Conservation (phyloP, 129 eudicot species). For the Helianthus tuberosus region DNA sequence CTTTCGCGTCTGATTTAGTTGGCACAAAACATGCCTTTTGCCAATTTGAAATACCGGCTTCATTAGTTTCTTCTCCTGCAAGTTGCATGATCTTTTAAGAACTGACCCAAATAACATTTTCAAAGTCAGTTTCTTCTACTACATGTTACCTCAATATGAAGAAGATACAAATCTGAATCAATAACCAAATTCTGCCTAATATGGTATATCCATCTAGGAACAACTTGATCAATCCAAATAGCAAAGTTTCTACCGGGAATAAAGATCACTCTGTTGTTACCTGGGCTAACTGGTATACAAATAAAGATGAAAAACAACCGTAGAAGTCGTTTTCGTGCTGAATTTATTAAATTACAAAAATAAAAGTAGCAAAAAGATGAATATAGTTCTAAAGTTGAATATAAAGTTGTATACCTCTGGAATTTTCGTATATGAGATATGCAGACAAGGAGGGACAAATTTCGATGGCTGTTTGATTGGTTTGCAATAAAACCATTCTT, state of each 20-base stretch:
- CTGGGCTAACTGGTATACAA: constrained; percentile 86
- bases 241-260: constrained; percentile 67
- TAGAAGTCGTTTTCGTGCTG: constrained; percentile 23
- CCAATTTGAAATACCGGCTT: constrained; percentile 67
- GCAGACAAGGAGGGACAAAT: constrained; percentile 73
- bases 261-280: constrained; percentile 80
- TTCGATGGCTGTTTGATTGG: constrained; percentile 35
- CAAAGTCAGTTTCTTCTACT: no score
- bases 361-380: neutral
- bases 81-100: constrained; percentile 2
- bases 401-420: constrained; percentile 39
- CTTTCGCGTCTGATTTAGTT: constrained; percentile 74
- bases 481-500: constrained; percentile 60
- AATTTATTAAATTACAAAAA: constrained; percentile 3
- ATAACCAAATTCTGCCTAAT: constrained; percentile 70
- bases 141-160: constrained; percentile 70
- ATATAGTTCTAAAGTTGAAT: neutral
- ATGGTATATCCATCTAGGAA: constrained; percentile 83
- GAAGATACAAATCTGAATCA: constrained; percentile 88
- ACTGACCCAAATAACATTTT: neutral
- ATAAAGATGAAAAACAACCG: constrained; percentile 45
- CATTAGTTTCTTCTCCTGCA: constrained; percentile 67
- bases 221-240: constrained; percentile 60
- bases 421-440: constrained; percentile 27
- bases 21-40: constrained; percentile 77